Base-by-base conservation (phyloP, 192 early-diverging fungal species). In the Coemansia sp. region DNA sequence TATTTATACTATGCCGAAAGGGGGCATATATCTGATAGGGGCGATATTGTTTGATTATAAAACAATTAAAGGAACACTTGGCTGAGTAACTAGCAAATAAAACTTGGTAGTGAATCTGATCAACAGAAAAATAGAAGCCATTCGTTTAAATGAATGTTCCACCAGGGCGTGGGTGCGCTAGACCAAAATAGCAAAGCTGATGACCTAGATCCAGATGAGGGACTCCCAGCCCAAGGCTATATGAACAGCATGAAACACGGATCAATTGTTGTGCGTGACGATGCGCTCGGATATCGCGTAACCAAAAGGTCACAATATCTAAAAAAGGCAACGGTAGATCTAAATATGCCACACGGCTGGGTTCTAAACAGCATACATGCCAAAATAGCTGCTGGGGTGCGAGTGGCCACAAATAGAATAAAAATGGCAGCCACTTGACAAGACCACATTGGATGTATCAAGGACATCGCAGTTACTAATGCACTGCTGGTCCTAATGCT, bases 231-330 rank as follows among this genome's bases (percentile, higher is more conserved):
- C 94, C 49, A 98, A 85, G 21, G 80, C 85, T 16, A 98, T 62
- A 98, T 95, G 67, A 97, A 95, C 57, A 97, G 75, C 6, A 94
- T 98, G 49, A 94, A 83, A 86, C 92, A 94, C 6, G 95, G 93
- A 65, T 97, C 95, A 57, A 97, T 97, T 1, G 95, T 97, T 9
- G 87, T 88, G 19, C 96, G 83, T 16, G 91, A 86, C 3, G 96
- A 97, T 43, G 96, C 94, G 31, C 87, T 90, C 48, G 96, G 81
- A 31, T 81, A 89, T 35, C 86, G 83, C 3, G 96, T 98, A 23
- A 98, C 93, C 4, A 87, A 88, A 22, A 98, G 85, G 6, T 95
- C 96, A 73, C 93, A 96, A 83, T 90, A 96, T 78, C 97, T 97
- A 86, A 96, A 96, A 39, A 91, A 89, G n/a, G 93, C 92, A 68